phyloP scores from a whole-genome alignment of 305 asterid species.

The Rubia tinctorum region DNA sequence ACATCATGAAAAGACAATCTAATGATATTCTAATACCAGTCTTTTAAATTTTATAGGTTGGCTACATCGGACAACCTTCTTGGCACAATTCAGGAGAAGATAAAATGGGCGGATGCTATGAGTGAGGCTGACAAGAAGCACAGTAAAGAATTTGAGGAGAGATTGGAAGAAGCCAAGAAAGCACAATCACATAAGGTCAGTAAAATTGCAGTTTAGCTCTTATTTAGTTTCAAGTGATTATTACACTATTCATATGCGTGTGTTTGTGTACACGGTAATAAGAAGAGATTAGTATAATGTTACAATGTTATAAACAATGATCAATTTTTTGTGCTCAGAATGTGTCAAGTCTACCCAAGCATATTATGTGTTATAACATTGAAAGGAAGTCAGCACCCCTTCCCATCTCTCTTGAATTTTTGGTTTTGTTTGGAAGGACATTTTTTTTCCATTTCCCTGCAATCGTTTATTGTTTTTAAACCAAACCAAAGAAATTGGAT shows the following conservation, averaged over 20 bases:
- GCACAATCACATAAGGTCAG: slow-evolving; percentile 82
- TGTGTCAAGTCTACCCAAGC: background rate
- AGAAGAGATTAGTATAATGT: background rate
- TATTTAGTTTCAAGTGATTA: background rate
- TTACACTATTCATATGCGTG: background rate
- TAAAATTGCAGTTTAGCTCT: slow-evolving; percentile 22
- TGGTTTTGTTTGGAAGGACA: background rate
- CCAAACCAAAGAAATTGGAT: too few species aligned
- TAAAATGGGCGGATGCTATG: slow-evolving; percentile 95
- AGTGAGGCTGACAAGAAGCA: slow-evolving; percentile 70
- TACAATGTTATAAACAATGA: background rate
- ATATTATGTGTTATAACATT: background rate
- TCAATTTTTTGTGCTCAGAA: background rate
- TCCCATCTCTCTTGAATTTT: too few species aligned
- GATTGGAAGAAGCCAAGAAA: slow-evolving; percentile 77
- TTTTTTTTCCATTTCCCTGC: too few species aligned
- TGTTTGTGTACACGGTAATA: background rate
- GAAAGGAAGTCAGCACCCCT: background rate
- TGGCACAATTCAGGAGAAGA: slow-evolving; percentile 84
- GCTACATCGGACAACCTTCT: slow-evolving; percentile 87
- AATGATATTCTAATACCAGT: slow-evolving; percentile 4
- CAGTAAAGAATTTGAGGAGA: slow-evolving; percentile 71
- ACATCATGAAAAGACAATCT: background rate
- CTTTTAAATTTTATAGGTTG: slow-evolving; percentile 45
- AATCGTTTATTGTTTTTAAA: too few species aligned